Percentiles rank a stretch among this genome's conserved stretches.
These are phyloP conservation scores for Globisporangium middletonii DNA, from an alignment of 352 stramenopile genomes.

Conservation along the genomic window DNA sequence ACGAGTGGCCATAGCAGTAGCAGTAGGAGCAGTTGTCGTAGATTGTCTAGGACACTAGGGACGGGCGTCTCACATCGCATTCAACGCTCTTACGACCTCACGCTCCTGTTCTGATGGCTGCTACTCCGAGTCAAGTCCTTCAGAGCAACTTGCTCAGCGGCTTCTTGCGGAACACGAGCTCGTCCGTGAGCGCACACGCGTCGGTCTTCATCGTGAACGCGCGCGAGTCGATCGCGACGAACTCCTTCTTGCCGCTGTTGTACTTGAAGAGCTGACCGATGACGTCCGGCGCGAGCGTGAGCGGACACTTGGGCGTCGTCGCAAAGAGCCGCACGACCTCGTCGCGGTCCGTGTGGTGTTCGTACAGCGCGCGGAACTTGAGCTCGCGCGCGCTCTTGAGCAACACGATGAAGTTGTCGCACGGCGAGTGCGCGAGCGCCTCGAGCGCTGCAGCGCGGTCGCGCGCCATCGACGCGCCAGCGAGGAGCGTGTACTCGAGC, in stretches of 20 bases:
- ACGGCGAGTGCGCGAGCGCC: slow-evolving; percentile 32
- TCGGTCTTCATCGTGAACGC: slow-evolving; percentile 75
- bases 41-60: no score
- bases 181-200: slow-evolving; percentile 51
- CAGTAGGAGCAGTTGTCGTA: no score
- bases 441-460: slow-evolving; percentile 40
- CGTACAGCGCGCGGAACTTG: slow-evolving; percentile 71
- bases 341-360: slow-evolving; percentile 43
- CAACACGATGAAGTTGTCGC: slow-evolving; percentile 72
- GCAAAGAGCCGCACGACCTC: slow-evolving; percentile 38
- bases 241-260: slow-evolving; percentile 81
- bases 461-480: slow-evolving; percentile 51
- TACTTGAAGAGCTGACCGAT: slow-evolving; percentile 82
- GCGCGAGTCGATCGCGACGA: slow-evolving; percentile 50
- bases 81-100: no score
- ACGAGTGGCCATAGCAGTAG: no score
- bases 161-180: slow-evolving; percentile 51
- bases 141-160: slow-evolving; percentile 4
- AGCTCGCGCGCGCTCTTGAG: slow-evolving; percentile 70
- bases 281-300: slow-evolving; percentile 22
- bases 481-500: slow-evolving; percentile 70
- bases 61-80: no score
- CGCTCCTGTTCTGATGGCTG: no score
- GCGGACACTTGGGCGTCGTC: slow-evolving; percentile 20
- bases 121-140: background rate